Percentiles rank a stretch among this genome's conserved stretches.
Conservation (phyloP, 306 rosid genomes). For the Albizia julibrissin region DNA sequence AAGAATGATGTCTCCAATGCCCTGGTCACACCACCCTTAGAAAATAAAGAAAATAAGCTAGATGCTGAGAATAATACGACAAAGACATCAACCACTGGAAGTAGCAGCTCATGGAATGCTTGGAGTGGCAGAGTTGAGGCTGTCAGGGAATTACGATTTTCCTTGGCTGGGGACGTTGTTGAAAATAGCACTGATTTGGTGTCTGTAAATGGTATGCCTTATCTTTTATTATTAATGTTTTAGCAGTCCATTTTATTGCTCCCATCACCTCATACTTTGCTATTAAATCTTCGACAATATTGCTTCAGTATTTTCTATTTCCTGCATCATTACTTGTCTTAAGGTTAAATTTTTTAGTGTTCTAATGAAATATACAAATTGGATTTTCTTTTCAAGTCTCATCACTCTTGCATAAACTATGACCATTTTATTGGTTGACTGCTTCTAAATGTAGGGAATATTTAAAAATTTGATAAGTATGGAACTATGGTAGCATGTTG, state of each 20-base stretch:
- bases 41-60: constrained; percentile 24
- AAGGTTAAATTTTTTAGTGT: not conserved
- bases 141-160: constrained; percentile 70
- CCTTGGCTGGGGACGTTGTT: constrained; percentile 67
- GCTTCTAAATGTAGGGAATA: constrained; percentile 24
- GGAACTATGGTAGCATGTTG: not conserved
- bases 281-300: not conserved
- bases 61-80: constrained; percentile 35
- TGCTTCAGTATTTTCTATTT: constrained; percentile 3
- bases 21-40: constrained; percentile 31
- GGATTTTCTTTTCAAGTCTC: not conserved
- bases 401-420: not conserved
- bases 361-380: not conserved
- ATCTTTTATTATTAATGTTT: constrained; percentile 21
- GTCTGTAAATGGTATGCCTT: constrained; percentile 51
- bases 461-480: not conserved
- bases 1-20: constrained; percentile 34
- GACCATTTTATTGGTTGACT: constrained; percentile 8
- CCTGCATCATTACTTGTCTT: constrained; percentile 25
- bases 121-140: constrained; percentile 92
- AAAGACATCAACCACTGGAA: constrained; percentile 38
- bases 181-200: constrained; percentile 39
- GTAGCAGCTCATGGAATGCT: constrained; percentile 68
- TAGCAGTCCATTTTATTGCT: constrained; percentile 7
- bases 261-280: constrained; percentile 19